Evolutionary conservation across 768 basidiomycete genomes (phyloP).

Genomic region (Saitozyma podzolica): DNA sequence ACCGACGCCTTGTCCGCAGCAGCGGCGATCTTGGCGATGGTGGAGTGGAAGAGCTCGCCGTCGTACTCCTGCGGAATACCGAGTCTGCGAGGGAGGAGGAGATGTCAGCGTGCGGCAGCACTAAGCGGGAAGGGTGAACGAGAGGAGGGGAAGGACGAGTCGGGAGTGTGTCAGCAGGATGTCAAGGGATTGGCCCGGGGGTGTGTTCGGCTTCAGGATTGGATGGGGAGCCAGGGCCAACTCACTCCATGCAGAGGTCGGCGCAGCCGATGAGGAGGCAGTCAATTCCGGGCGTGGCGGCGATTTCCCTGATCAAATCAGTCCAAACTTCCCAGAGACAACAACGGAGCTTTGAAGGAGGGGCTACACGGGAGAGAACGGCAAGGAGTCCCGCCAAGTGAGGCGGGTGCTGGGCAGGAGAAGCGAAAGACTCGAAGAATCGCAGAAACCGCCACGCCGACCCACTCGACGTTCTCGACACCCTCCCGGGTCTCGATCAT

Average conservation of each 20-base stretch:
- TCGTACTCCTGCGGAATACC: constrained; percentile 30
- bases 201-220: too few relatives aligned
- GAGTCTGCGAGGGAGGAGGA: constrained; percentile 7
- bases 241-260: constrained; percentile 30
- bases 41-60: constrained; percentile 14
- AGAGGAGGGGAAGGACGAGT: too few relatives aligned
- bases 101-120: not conserved
- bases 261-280: constrained; percentile 25
- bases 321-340: too few relatives aligned
- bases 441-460: not conserved
- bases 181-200: too few relatives aligned
- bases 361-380: too few relatives aligned
- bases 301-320: constrained; percentile 13
- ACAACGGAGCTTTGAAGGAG: too few relatives aligned
- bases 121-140: too few relatives aligned
- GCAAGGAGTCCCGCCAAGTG: not conserved
- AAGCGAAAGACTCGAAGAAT: too few relatives aligned
- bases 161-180: too few relatives aligned
- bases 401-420: too few relatives aligned
- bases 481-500: constrained; percentile 29
- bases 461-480: constrained; percentile 28
- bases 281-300: constrained; percentile 22
- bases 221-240: not conserved
- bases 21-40: constrained; percentile 20
- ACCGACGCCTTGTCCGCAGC: constrained; percentile 13